A percentile compares a stretch with the other conserved stretches of the same genome.
Evolutionary conservation across 2,329 filamentous ascomycete genomes (phyloP).

Genomic region (Colletotrichum graminicola): DNA sequence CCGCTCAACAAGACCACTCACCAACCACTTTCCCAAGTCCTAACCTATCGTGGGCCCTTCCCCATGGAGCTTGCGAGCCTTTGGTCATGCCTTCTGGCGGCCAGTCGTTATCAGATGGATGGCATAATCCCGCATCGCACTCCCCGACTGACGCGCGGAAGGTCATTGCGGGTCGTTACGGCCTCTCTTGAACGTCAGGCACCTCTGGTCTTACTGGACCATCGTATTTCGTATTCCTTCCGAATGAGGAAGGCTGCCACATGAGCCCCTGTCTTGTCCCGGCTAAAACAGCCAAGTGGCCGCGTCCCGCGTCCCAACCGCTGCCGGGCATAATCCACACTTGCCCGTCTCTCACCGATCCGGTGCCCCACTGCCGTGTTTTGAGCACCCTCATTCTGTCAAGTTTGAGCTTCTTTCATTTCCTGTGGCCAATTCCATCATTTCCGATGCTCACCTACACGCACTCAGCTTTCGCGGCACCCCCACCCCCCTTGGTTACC

Average conservation of each 20-base stretch:
- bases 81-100: not conserved
- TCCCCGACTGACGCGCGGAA: constrained; percentile 12
- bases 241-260: constrained; percentile 13
- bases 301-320: constrained; percentile 4
- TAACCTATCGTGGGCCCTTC: constrained; percentile 4
- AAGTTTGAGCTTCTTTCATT: not conserved
- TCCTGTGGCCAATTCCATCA: not conserved
- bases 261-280: constrained; percentile 18
- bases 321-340: constrained; percentile 7
- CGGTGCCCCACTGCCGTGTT: constrained; percentile 23
- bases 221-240: constrained; percentile 39
- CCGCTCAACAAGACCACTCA: constrained; percentile 2
- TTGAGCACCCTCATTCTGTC: not conserved
- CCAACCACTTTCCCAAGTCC: not conserved
- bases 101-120: constrained; percentile 2
- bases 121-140: constrained; percentile 7
- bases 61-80: not conserved
- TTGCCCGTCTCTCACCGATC: constrained; percentile 19
- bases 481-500: not conserved
- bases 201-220: not conserved
- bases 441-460: constrained; percentile 12
- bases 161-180: constrained; percentile 15
- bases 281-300: constrained; percentile 19
- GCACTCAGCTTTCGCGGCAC: constrained; percentile 17
- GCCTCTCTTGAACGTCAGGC: not conserved